These are phyloP conservation scores for Ciborinia camelliae DNA, from an alignment of 2,329 filamentous ascomycete species.

Conservation along the genomic window DNA sequence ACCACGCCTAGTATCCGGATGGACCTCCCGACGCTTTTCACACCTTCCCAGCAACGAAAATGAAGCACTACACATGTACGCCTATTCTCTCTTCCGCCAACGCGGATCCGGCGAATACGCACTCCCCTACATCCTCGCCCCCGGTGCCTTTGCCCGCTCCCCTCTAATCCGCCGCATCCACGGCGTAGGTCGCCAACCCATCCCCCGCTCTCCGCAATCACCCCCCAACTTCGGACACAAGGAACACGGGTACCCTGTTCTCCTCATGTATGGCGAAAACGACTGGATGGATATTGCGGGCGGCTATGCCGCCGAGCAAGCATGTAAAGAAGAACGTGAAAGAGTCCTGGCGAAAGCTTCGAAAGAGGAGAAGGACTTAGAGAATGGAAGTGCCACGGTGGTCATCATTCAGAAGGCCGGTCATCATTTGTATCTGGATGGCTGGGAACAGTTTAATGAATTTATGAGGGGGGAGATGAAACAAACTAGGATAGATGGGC, in stretches of 20 bases:
- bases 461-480: constrained; percentile 64
- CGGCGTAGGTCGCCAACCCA: constrained; percentile 72
- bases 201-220: constrained; percentile 24
- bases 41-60: constrained; percentile 79
- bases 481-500: constrained; percentile 41
- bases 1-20: constrained; percentile 87
- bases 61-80: constrained; percentile 84
- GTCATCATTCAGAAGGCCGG: constrained; percentile 70
- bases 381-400: constrained; percentile 81
- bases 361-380: constrained; percentile 63
- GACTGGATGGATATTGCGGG: constrained; percentile 98
- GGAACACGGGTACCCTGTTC: constrained; percentile 69
- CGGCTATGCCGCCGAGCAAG: constrained; percentile 75
- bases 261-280: constrained; percentile 95
- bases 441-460: constrained; percentile 65
- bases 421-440: constrained; percentile 70
- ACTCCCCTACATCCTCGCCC: constrained; percentile 86
- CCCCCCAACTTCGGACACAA: constrained; percentile 22
- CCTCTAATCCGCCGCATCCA: constrained; percentile 86
- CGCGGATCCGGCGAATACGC: constrained; percentile 92
- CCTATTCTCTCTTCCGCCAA: constrained; percentile 91
- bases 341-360: constrained; percentile 59
- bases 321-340: constrained; percentile 65
- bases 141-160: constrained; percentile 84
- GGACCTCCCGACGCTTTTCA: constrained; percentile 89